These are phyloP conservation scores for Solanum habrochaites DNA, from an alignment of 257 asterid species.

Conservation along the genomic window DNA sequence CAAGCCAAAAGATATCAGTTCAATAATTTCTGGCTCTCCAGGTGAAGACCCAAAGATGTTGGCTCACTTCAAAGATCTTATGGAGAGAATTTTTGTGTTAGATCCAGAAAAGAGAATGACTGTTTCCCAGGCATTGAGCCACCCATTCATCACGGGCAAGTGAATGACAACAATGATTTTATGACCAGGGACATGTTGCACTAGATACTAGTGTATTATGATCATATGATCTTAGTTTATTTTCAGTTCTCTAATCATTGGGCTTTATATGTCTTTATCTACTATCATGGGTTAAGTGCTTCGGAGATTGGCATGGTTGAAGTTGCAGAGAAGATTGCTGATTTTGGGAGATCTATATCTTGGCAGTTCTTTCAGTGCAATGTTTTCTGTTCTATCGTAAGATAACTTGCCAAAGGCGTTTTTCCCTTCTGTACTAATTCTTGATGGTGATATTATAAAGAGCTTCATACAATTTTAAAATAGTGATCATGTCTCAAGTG, in stretches of 20 bases:
- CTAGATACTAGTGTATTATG: constrained; percentile 56
- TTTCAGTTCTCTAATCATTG: constrained; percentile 67
- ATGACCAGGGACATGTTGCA: constrained; percentile 62
- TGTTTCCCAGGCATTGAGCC: constrained; percentile 95
- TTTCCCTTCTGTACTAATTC: constrained; percentile 62
- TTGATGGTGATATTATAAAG: constrained; percentile 45
- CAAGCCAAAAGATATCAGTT: constrained; percentile 89
- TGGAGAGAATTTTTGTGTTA: constrained; percentile 79
- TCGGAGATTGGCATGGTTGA: constrained; percentile 41
- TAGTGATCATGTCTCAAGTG: constrained; percentile 3
- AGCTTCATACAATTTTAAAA: constrained; percentile 9
- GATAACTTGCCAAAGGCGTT: constrained; percentile 77
- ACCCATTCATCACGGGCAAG: constrained; percentile 99
- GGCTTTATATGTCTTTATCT: constrained; percentile 66
- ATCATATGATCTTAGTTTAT: constrained; percentile 33
- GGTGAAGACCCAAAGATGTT: constrained; percentile 96
- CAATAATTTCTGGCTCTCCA: constrained; percentile 63
- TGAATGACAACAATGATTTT: constrained; percentile 80
- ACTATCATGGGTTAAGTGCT: constrained; percentile 53
- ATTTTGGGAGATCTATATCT: constrained; percentile 49
- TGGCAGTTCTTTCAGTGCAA: constrained; percentile 84
- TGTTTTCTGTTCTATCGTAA: constrained; percentile 98
- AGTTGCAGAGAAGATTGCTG: constrained; percentile 38
- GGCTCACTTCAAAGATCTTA: constrained; percentile 80
- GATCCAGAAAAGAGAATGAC: constrained; percentile 95